phyloP scores from a whole-genome alignment of 2,329 filamentous ascomycete genomes.

The Diaporthe vexans region DNA sequence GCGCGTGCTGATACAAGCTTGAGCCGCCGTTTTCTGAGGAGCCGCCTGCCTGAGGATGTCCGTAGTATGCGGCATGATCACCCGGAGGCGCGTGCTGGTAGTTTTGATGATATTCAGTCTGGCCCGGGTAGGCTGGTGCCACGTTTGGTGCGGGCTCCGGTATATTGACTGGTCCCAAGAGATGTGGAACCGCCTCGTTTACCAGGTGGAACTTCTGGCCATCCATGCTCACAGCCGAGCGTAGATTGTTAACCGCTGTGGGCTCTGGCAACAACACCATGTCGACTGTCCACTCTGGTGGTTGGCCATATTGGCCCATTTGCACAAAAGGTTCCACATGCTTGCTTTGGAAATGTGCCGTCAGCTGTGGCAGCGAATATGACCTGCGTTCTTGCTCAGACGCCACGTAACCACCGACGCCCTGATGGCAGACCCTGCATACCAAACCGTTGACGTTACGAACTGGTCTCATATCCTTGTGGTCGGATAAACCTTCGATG shows the following conservation, averaged over 20 bases:
- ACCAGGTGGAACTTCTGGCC: conserved; percentile 53
- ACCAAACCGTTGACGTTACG: conserved; percentile 66
- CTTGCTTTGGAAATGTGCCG: conserved; percentile 67
- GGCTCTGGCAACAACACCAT: conserved; percentile 61
- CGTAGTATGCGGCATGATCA: conserved; percentile 27
- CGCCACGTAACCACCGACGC: conserved; percentile 48
- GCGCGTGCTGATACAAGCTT: conserved; percentile 8
- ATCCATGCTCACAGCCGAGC: conserved; percentile 49
- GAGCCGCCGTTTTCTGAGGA: neutral
- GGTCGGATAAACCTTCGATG: conserved; percentile 69
- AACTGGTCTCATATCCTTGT: conserved; percentile 69
- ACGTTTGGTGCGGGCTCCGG: conserved; percentile 16
- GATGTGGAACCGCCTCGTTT: conserved; percentile 55
- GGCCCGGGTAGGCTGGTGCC: conserved; percentile 34
- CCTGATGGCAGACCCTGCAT: conserved; percentile 67
- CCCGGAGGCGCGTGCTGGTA: conserved; percentile 32
- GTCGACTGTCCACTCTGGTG: conserved; percentile 60
- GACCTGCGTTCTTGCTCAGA: conserved; percentile 54
- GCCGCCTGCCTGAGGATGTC: conserved; percentile 15
- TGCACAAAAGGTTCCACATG: conserved; percentile 53
- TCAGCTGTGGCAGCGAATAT: conserved; percentile 71
- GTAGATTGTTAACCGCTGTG: conserved; percentile 49
- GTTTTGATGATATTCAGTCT: conserved; percentile 27
- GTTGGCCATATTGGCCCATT: conserved; percentile 43
- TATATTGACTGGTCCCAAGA: conserved; percentile 45